Evolutionary conservation across 1,284 basidiomycete genomes (phyloP).

Genomic region (Austroboletus niveus): DNA sequence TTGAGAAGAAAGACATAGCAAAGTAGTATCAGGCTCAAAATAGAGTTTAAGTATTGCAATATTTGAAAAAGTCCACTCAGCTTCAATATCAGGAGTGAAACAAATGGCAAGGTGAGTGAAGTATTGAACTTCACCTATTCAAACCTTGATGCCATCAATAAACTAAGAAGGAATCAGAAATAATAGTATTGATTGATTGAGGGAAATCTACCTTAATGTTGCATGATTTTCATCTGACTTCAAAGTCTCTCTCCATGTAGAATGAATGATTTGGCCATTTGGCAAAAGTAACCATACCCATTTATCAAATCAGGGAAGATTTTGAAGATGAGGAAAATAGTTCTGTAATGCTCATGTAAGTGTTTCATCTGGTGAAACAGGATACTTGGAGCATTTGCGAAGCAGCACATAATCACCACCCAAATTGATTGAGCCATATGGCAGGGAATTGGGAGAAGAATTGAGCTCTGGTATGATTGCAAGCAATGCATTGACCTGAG

Average conservation of each 20-base stretch:
- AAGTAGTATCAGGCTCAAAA: slow-evolving; percentile 1
- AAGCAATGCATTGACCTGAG: too few relatives aligned
- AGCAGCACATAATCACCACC: neutral
- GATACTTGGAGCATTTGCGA: neutral
- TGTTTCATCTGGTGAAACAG: neutral
- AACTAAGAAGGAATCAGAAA: too few relatives aligned
- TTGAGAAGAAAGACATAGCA: slow-evolving; percentile 5
- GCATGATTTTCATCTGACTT: too few relatives aligned
- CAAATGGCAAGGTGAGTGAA: neutral
- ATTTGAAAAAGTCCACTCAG: neutral
- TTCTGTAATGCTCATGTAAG: neutral
- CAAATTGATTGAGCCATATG: neutral
- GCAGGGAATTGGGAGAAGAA: neutral
- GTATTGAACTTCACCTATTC: neutral
- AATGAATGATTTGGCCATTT: neutral
- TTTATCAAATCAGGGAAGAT: neutral
- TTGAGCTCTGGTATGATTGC: neutral
- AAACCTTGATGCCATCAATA: neutral
- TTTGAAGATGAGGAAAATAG: neutral
- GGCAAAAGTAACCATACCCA: neutral
- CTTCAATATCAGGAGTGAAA: neutral
- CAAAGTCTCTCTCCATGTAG: neutral
- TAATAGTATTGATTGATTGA: too few relatives aligned
- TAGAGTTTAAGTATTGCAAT: slow-evolving; percentile 1
- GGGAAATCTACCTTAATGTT: neutral